Evolutionary conservation across 768 basidiomycete genomes (phyloP), one percentile per base, ranked within the genome.

Genomic region (Trametes coccinea): DNA sequence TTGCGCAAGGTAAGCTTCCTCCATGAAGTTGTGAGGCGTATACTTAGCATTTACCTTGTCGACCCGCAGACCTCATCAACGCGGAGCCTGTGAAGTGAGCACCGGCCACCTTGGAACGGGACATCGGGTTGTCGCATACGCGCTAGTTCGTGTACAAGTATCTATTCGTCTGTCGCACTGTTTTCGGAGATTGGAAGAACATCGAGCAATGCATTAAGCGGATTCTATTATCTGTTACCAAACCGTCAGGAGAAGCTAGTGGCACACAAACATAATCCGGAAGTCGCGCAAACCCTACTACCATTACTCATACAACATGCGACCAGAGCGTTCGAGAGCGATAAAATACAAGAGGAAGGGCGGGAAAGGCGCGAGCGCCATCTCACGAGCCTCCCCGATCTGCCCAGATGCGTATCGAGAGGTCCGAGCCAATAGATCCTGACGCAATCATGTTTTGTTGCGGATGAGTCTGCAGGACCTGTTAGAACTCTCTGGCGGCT

Each of bases 401-500:
- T 16, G 81, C 78, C 95, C 95, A 97, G 72, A 97, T 80, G 60
- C 89, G 83, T 67, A 97, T 87, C 3, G 84, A 78, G 27, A 92
- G 81, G 72, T 96, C 95, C 6, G 87, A 84, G 30, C 93, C 92
- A 66, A 96, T 87, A 8, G 90, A 89, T 0, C 89, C 93, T 2
- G 92, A 91, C 1, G 91, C 95, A 52, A 97, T 90, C 79, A 89
- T 91, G 65, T 92, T 91, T 71, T 91, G 86, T 9, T 79, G 81
- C 10, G 94, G 93, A 76, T 95, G 93, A 5, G 90, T 92, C 91
- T 93, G 67, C 3, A 45, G 16, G 10, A 4, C 9, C 17, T 17
- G 62, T 53, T 40, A 61, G 61, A 29, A 53, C 49, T 58, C 6
- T 16, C n/a, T 43, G 8, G 5, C 0, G 41, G n/a, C 0, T 0